phyloP scores from a whole-genome alignment of 768 basidiomycete species.

The Trametes gibbosa region DNA sequence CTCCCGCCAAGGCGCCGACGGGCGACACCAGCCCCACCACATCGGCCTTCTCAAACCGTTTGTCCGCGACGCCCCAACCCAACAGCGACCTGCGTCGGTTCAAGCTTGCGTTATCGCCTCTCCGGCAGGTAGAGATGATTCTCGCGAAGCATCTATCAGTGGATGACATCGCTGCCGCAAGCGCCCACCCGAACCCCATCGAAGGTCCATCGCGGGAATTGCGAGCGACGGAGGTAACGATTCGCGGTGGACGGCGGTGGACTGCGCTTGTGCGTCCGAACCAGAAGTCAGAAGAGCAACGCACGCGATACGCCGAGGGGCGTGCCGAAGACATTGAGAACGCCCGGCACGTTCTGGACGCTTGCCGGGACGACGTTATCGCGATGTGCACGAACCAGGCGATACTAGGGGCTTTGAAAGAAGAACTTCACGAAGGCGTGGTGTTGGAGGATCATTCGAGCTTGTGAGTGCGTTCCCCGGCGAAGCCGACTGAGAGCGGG shows the following conservation, averaged over 20 bases:
- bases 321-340: constrained; percentile 39
- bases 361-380: constrained; percentile 52
- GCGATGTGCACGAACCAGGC: constrained; percentile 49
- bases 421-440: constrained; percentile 46
- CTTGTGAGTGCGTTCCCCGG: constrained; percentile 45
- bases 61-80: constrained; percentile 14
- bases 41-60: constrained; percentile 7
- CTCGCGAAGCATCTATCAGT: constrained; percentile 44
- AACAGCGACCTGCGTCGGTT: constrained; percentile 40
- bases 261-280: constrained; percentile 38
- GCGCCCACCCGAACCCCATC: constrained; percentile 9
- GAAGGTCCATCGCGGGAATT: constrained; percentile 42
- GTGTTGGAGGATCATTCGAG: constrained; percentile 55
- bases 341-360: constrained; percentile 45
- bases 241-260: constrained; percentile 50
- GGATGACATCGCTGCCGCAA: constrained; percentile 17
- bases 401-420: constrained; percentile 42
- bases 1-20: constrained; percentile 4
- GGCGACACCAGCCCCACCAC: constrained; percentile 4
- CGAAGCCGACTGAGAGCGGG: not conserved
- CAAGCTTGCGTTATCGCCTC: constrained; percentile 50
- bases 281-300: constrained; percentile 11
- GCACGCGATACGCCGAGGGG: constrained; percentile 6
- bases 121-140: constrained; percentile 53
- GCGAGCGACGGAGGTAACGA: constrained; percentile 48